Conservation (phyloP, 306 rosid species). For the Casuarina equisetifolia region DNA sequence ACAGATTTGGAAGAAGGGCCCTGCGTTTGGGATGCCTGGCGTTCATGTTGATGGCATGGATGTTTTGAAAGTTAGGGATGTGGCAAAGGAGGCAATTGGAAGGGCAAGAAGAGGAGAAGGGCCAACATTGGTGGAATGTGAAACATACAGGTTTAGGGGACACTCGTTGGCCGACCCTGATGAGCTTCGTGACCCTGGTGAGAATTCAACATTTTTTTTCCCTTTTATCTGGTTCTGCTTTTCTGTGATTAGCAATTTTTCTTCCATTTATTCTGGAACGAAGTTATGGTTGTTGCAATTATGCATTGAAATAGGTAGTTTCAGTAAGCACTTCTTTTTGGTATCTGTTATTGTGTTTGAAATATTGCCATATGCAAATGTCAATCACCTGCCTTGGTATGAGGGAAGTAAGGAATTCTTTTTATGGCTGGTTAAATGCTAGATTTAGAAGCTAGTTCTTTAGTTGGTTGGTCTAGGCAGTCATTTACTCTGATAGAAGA, state of each 20-base stretch:
- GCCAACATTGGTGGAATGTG: conserved; percentile 94
- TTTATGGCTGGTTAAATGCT: background rate
- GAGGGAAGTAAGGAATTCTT: background rate
- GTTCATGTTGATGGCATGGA: conserved; percentile 99
- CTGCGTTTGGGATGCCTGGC: conserved; percentile 99
- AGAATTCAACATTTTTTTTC: conserved; percentile 38
- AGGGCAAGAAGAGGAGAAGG: conserved; percentile 99
- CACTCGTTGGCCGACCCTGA: conserved; percentile 99
- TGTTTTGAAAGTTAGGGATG: conserved; percentile 97
- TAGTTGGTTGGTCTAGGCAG: background rate
- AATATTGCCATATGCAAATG: background rate
- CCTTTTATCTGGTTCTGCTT: background rate
- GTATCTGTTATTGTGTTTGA: background rate
- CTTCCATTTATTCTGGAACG: conserved; percentile 2
- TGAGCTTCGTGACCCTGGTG: conserved; percentile 99
- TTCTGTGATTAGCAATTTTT: background rate
- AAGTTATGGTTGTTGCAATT: conserved; percentile 4
- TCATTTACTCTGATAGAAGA: conserved; percentile 7
- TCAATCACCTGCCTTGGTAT: conserved; percentile 13
- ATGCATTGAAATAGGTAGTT: conserved; percentile 7
- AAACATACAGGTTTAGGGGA: conserved; percentile 96
- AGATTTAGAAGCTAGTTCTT: background rate
- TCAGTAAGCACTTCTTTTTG: conserved; percentile 3
- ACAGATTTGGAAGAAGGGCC: conserved; percentile 97
- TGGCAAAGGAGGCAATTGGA: conserved; percentile 87